Evolutionary conservation across 2,329 filamentous ascomycete species (phyloP), one percentile per base, ranked within the genome.

Genomic region (Claviceps quebecensis): DNA sequence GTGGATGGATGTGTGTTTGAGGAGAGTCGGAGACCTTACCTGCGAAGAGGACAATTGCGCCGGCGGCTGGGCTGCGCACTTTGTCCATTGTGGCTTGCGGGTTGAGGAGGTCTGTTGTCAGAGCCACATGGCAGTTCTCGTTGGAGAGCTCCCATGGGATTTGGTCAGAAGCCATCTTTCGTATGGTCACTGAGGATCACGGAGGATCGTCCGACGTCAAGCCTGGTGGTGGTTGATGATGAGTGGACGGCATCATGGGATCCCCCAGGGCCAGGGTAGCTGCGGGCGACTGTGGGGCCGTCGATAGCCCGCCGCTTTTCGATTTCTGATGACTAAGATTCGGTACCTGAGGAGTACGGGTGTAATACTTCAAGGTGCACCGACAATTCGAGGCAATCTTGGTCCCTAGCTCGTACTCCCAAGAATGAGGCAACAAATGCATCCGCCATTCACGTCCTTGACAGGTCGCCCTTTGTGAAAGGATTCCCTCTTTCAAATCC

Each of bases 21-120:
- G n/a, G 7, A 13, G 39, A 41, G 6, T 2, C 19, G 22, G 2
- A 16, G 6, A n/a, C 41, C 23, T 44, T 71, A 81, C 85, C 86
- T 53, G 83, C 81, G 63, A 90, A 90, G 37, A 89, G 61, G 9
- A 90, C 84, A 47, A 88, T 84, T 13, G 86, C 86, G 5, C 86
- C 86, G 11, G 86, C 85, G 59, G 81, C 76, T 19, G 84, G 81
- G 58, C 78, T 86, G 56, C 84, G 81, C 22, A 93, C 86, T 46
- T 72, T 75, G 57, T 81, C 71, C 66, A 88, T 83, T 34, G 78
- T 70, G 5, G 71, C 60, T 19, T 74, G 69, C 19, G 75, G 68
- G 60, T 82, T 72, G 53, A 93, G 76, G 43, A 71, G 65, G 38
- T 77, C 67, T 54, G 80, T 69, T 3, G 86, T 89, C 8, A 94